Evolutionary conservation across 2,329 filamentous ascomycete species (phyloP).

Genomic region (Colletotrichum lupini): DNA sequence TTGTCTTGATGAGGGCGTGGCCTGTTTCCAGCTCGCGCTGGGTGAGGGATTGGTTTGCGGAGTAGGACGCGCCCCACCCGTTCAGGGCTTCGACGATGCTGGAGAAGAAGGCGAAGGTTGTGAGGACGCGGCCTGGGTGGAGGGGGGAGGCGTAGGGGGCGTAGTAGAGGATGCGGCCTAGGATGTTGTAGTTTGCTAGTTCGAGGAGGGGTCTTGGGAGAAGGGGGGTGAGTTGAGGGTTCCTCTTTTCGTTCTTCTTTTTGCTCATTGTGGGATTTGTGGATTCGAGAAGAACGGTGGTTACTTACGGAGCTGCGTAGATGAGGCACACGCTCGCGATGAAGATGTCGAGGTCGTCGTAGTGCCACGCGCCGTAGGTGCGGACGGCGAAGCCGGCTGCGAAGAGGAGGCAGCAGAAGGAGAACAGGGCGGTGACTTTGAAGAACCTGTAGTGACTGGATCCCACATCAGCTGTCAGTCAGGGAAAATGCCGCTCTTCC

Average conservation of each 20-base stretch:
- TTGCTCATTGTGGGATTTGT: not conserved
- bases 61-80: constrained; percentile 59
- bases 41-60: constrained; percentile 56
- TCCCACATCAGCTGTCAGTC: too few species aligned
- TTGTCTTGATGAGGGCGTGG: constrained; percentile 59
- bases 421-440: constrained; percentile 64
- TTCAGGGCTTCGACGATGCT: constrained; percentile 59
- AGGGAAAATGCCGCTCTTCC: too few species aligned
- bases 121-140: constrained; percentile 56
- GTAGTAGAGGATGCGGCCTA: constrained; percentile 69
- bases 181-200: constrained; percentile 70
- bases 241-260: not conserved
- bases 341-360: constrained; percentile 44
- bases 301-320: constrained; percentile 48
- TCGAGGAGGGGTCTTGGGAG: constrained; percentile 64
- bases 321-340: constrained; percentile 49
- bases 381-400: constrained; percentile 64
- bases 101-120: constrained; percentile 59
- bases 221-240: not conserved
- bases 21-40: constrained; percentile 52
- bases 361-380: constrained; percentile 45
- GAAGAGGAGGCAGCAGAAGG: constrained; percentile 66
- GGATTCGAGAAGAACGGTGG: too few species aligned
- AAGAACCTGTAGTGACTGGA: constrained; percentile 62
- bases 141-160: constrained; percentile 68